A percentile compares a stretch with the other conserved stretches of the same genome.
Evolutionary conservation across 176 grass and related monocot genomes (phyloP).

Genomic region (Rhynchospora pubera): DNA sequence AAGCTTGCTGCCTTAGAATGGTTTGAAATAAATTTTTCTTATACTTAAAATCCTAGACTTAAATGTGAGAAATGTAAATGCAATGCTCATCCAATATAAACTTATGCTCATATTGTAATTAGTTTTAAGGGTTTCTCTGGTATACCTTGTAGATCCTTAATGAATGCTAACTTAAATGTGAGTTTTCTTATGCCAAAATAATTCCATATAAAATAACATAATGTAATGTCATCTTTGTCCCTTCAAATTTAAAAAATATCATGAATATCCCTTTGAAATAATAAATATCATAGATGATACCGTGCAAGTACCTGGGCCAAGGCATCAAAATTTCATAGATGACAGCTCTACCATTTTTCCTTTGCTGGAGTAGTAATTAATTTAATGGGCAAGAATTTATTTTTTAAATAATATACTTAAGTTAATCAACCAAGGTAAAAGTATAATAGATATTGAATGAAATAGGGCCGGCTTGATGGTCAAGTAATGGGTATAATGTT

Average conservation of each 20-base stretch:
- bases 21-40: conserved; percentile 9
- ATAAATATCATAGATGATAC: neutral
- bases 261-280: neutral
- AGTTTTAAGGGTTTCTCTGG: neutral
- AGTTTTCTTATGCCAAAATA: neutral
- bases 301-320: neutral
- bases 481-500: neutral
- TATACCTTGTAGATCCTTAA: neutral
- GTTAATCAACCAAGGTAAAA: neutral
- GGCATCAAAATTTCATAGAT: neutral
- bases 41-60: neutral
- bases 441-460: neutral
- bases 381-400: neutral
- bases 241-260: neutral
- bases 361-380: neutral
- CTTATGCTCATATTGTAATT: conserved; percentile 10
- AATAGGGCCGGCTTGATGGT: neutral
- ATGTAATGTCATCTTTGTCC: neutral
- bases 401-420: neutral
- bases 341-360: neutral
- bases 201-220: neutral
- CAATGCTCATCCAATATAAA: neutral
- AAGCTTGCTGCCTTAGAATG: conserved; percentile 7
- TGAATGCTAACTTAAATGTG: neutral
- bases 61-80: neutral